Evolutionary conservation across 2,329 filamentous ascomycete species (phyloP).

Genomic region (Gaeumannomyces tritici): DNA sequence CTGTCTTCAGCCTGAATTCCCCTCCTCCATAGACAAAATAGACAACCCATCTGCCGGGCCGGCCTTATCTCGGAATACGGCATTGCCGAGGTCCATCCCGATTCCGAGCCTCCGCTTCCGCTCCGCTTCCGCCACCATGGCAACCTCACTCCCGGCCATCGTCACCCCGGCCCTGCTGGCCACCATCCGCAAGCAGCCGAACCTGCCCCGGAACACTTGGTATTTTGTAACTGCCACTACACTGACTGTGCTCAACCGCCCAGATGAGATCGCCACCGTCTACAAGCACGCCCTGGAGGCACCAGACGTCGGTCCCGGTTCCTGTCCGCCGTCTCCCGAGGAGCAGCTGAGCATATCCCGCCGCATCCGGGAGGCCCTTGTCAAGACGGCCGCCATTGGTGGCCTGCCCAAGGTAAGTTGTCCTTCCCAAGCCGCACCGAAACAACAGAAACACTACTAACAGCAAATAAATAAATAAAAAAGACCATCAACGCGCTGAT

Average conservation of each 20-base stretch:
- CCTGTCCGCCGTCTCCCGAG: conserved; percentile 15
- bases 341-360: conserved; percentile 33
- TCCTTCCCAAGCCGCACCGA: neutral
- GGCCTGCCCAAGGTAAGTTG: conserved; percentile 37
- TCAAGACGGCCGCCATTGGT: conserved; percentile 36
- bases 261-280: conserved; percentile 34
- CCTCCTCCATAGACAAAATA: no score
- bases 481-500: conserved; percentile 37
- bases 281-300: conserved; percentile 28
- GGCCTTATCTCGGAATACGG: neutral
- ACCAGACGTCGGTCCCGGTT: conserved; percentile 14
- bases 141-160: conserved; percentile 14
- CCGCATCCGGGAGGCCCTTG: conserved; percentile 36
- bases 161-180: conserved; percentile 31
- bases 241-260: conserved; percentile 36
- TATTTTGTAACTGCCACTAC: conserved; percentile 37
- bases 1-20: no score
- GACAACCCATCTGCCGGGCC: no score
- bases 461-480: neutral
- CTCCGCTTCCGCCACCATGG: conserved; percentile 5
- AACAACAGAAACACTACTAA: no score
- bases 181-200: conserved; percentile 27
- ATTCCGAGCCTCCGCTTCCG: no score
- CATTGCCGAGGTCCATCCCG: neutral
- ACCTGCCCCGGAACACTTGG: conserved; percentile 35